Evolutionary conservation across 257 asterid genomes (phyloP), one percentile per base, ranked within the genome.

Genomic region (Mitragyna speciosa): DNA sequence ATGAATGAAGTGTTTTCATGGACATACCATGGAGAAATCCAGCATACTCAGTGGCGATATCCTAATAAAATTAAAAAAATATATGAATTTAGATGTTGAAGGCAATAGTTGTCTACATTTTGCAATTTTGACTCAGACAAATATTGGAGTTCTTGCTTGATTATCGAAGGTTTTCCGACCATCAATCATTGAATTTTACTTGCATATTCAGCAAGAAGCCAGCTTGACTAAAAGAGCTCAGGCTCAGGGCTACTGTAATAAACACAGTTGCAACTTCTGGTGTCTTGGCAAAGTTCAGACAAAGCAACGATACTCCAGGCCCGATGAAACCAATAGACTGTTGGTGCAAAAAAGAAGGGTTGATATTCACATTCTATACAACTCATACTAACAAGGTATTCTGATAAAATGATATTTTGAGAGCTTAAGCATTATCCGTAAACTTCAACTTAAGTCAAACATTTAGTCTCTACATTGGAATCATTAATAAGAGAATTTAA

Each of bases 191-290:
- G 67, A 49, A 58, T 73, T 95, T 87, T 91, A 95, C 98, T 75
- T 95, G 98, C 96, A 95, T 95, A 76, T 95, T 95, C 17, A 95
- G 89, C 58, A 95, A 81, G 81, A 95, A 95, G n/a, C 98, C 98
- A 19, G 98, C 98, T 87, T 95, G 98, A 75, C 98, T 95, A 87
- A 89, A 95, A 67, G 98, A 83, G 85, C 98, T 93, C 79, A 95
- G 81, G 86, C 98, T 93, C 78, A 95, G 88, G 65, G 98, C 98
- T 33, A 83, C 31, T 19, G 98, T 93, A 22, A 93, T 68, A 72
- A 86, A 70, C 22, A 87, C 28, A 56, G 97, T 84, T 52, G 97
- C 98, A 83, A 84, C 81, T 39, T 80, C 85, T 9, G 98, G 98
- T 7, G 97, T 89, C 33, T 81, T 88, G 51, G 89, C 98, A 63